These are phyloP conservation scores for Brassica carinata DNA, from an alignment of 345 rosid genomes.

Conservation along the genomic window DNA sequence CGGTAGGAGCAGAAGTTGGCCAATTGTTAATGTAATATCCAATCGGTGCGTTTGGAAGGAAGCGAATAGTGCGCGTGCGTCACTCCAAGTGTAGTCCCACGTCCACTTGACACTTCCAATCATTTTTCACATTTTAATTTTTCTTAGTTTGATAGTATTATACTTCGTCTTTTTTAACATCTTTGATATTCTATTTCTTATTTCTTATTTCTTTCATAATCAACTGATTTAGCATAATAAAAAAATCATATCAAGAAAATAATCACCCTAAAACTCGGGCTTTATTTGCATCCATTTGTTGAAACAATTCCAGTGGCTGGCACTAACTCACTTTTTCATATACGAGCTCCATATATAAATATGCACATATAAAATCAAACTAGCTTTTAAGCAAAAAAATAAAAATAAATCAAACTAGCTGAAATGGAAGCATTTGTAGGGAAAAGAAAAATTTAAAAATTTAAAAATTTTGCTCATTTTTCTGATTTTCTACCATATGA, in stretches of 20 bases:
- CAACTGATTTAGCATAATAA: neutral
- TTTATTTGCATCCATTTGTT: neutral
- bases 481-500: neutral
- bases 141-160: neutral
- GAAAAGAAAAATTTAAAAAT: neutral
- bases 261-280: neutral
- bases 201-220: conserved; percentile 8
- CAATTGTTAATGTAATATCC: conserved; percentile 34
- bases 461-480: neutral
- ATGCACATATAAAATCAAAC: neutral
- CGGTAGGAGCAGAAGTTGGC: conserved; percentile 44
- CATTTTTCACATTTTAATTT: neutral
- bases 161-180: neutral
- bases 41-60: conserved; percentile 34
- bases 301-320: neutral
- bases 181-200: neutral
- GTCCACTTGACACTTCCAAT: conserved; percentile 22
- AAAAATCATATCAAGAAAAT: neutral
- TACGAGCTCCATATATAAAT: neutral
- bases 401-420: neutral
- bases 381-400: neutral
- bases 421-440: neutral
- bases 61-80: conserved; percentile 43
- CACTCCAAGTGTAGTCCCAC: conserved; percentile 32
- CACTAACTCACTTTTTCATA: neutral